Base-by-base conservation (phyloP, 441 rosid genomes). In the Pelargonium australe region DNA sequence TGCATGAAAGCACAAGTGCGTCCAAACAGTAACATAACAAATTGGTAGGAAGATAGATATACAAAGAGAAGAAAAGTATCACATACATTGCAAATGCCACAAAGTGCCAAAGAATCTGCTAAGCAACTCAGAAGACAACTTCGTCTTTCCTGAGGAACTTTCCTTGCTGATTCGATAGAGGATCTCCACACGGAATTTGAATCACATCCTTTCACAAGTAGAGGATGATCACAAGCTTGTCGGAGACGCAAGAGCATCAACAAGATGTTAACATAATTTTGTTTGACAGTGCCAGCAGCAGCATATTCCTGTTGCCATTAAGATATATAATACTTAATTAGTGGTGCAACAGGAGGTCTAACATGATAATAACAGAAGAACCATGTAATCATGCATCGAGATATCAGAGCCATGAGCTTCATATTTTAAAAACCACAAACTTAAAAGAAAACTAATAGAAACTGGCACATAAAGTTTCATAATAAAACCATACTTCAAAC, bases 171-270 rank as follows among this genome's bases (percentile, higher is more conserved):
- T 80, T 83, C 89, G 64, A 84, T 68, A 5, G 95, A 84, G 28
- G 86, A 82, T 70, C 66, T 86, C 80, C 82, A 83, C 7, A 68
- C 73, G 63, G 85, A 80, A 80, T 34, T 80, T 73, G 85, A 84
- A 81, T 86, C 85, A 57, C 71, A 71, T 9, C 93, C 96, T 73
- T 82, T 88, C 43, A 92, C 96, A 64, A 92, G 93, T 82, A 86
- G 90, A 70, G 93, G 97, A 72, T 92, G 95, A 80, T 90, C 98
- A 72, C 96, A 92, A 45, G 98, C 96, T 84, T 92, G 98, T 64
- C 96, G 90, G 72, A 92, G 95, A 57, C 98, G 95, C 86, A 92
- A 78, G 71, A 92, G 92, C 98, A 92, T 90, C 84, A 92, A 78
- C 79, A 92, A 80, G 77, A 92, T 90, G 78, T 92, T 92, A 53